phyloP scores from a whole-genome alignment of 139 green algal species.

The Yamagishiella unicocca region DNA sequence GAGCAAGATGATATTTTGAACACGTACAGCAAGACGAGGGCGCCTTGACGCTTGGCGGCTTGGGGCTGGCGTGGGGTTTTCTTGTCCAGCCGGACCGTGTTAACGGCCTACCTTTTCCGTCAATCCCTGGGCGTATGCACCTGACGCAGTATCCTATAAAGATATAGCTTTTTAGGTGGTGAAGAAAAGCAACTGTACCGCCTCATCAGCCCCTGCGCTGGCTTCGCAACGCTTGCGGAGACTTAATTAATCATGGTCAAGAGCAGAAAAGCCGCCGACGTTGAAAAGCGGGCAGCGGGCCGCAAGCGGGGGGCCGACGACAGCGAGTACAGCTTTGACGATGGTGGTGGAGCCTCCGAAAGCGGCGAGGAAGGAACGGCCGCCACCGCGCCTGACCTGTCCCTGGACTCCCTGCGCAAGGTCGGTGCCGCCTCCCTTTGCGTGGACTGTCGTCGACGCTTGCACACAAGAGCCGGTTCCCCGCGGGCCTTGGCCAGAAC shows the following conservation, averaged over 20 bases:
- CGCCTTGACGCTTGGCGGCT: too few relatives aligned
- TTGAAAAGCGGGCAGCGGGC: neutral
- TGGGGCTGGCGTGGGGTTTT: too few relatives aligned
- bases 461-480: neutral
- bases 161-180: too few relatives aligned
- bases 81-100: too few relatives aligned
- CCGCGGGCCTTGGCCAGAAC: neutral
- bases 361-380: neutral
- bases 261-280: neutral
- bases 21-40: too few relatives aligned
- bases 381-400: constrained; percentile 12
- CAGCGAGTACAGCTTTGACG: constrained; percentile 2
- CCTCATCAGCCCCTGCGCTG: too few relatives aligned
- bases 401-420: constrained; percentile 4
- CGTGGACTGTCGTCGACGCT: neutral
- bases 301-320: constrained; percentile 8
- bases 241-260: constrained; percentile 4
- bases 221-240: too few relatives aligned
- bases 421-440: neutral
- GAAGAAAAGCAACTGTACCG: too few relatives aligned
- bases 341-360: neutral
- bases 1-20: too few relatives aligned
- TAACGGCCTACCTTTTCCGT: too few relatives aligned
- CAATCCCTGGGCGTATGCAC: too few relatives aligned
- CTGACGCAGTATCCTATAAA: too few relatives aligned